Evolutionary conservation across 306 rosid genomes (phyloP).

Genomic region (Cicer cuneatum): DNA sequence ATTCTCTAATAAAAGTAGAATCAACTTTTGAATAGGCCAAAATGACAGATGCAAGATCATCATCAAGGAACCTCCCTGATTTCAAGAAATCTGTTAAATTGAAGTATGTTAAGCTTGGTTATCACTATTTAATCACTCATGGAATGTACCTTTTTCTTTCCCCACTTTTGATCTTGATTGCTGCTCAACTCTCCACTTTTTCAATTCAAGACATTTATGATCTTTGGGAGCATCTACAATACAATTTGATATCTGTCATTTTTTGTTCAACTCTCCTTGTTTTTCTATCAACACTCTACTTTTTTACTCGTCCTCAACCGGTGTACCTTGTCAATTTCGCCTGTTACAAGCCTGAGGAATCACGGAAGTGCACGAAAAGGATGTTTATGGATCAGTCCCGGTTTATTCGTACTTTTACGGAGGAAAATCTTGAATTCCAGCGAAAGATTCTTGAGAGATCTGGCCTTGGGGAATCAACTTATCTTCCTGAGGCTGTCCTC

Average conservation of each 20-base stretch:
- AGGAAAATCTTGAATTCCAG: slow-evolving; percentile 77
- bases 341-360: slow-evolving; percentile 87
- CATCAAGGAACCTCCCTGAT: slow-evolving; percentile 78
- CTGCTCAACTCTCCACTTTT: slow-evolving; percentile 77
- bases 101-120: slow-evolving; percentile 91
- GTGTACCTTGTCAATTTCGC: slow-evolving; percentile 85
- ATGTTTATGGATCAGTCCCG: slow-evolving; percentile 75
- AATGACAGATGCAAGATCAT: slow-evolving; percentile 65
- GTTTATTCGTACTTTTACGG: slow-evolving; percentile 64
- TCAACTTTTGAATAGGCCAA: slow-evolving; percentile 53
- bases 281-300: slow-evolving; percentile 75
- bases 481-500: slow-evolving; percentile 89
- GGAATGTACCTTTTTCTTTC: slow-evolving; percentile 84
- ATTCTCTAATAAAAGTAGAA: slow-evolving; percentile 21
- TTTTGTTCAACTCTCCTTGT: slow-evolving; percentile 81
- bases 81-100: slow-evolving; percentile 80
- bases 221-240: slow-evolving; percentile 85
- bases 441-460: slow-evolving; percentile 88
- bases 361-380: slow-evolving; percentile 75
- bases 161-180: slow-evolving; percentile 66
- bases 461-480: slow-evolving; percentile 83
- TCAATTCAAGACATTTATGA: slow-evolving; percentile 68
- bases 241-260: slow-evolving; percentile 70
- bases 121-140: slow-evolving; percentile 86
- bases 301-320: slow-evolving; percentile 75